phyloP scores from a whole-genome alignment of 805 yeast genomes.

The Schizosaccharomyces osmophilus region DNA sequence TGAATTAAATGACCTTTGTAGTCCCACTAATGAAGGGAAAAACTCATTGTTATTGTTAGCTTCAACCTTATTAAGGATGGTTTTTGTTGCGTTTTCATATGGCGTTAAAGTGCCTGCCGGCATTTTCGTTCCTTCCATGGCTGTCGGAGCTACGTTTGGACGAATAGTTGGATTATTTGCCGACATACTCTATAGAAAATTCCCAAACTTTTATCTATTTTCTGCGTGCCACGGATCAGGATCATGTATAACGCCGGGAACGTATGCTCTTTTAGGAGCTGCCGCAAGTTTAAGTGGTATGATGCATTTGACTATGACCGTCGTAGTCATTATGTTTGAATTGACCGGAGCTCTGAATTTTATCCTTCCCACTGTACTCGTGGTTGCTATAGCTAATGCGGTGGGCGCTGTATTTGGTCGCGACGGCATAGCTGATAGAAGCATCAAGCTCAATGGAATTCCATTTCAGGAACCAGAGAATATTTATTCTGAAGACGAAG shows the following conservation, averaged over 20 bases:
- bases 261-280: conserved; percentile 88
- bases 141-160: conserved; percentile 89
- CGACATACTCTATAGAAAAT: conserved; percentile 23
- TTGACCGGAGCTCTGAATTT: conserved; percentile 83
- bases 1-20: conserved; percentile 13
- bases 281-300: conserved; percentile 89
- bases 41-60: conserved; percentile 30
- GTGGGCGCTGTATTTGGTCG: conserved; percentile 56
- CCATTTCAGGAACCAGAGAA: conserved; percentile 33
- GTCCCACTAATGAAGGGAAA: not conserved
- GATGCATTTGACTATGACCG: conserved; percentile 75
- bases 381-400: conserved; percentile 64
- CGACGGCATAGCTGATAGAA: conserved; percentile 83
- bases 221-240: conserved; percentile 19
- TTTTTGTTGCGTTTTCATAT: conserved; percentile 59
- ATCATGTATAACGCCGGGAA: conserved; percentile 66
- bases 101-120: conserved; percentile 92
- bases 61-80: conserved; percentile 51
- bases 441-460: conserved; percentile 67
- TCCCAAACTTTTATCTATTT: conserved; percentile 18
- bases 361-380: conserved; percentile 88
- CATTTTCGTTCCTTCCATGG: conserved; percentile 90
- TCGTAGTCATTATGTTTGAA: conserved; percentile 87
- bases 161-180: conserved; percentile 56
- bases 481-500: conserved; percentile 35